Evolutionary conservation across 176 grass and related monocot genomes (phyloP), one percentile per base, ranked within the genome.

Genomic region (Coix lacrymajobi): DNA sequence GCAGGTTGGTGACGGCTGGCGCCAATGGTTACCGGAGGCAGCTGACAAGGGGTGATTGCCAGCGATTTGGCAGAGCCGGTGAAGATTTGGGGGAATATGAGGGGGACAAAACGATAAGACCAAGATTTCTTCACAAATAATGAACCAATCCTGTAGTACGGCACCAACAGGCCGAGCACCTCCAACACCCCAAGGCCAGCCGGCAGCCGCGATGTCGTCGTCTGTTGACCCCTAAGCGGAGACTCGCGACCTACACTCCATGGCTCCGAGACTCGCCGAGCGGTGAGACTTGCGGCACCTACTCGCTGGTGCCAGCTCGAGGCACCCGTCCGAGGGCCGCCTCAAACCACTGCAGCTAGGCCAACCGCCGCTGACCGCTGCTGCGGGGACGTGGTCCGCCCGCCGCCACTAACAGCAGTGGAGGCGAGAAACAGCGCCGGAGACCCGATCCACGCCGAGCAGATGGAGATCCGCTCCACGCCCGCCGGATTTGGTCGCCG

Each of bases 51-150:
- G 63, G n/a, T n/a, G 40, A 69, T 51, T 52, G 38, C 65, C 32
- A 25, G 56, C 66, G 80, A 88, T 88, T 54, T 64, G 54, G 41
- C 19, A 6, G 32, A 33, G 74, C 61, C 40, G 66, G 52, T 78
- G 22, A n/a, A 51, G 86, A 83, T 78, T 87, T 70, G 39, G 45
- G 69, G 70, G n/a, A n/a, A n/a, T n/a, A n/a, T n/a, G n/a, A n/a
- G n/a, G 37, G 37, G 37, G 7, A 38, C 37, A 38, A 7, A 38
- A 7, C 7, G 37, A 7, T 38, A 38, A 38, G 4, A 38, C 37
- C 6, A 7, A 38, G 6, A 38, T 38, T 38, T 6, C 7, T 6
- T 7, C 37, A 38, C 37, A 38, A 38, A 38, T 38, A 38, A 38
- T 38, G 37, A 38, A 38, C 37, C 37, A 38, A 38, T 38, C 37